phyloP scores from a whole-genome alignment of 768 basidiomycete genomes.

The Tricholoma sp. region DNA sequence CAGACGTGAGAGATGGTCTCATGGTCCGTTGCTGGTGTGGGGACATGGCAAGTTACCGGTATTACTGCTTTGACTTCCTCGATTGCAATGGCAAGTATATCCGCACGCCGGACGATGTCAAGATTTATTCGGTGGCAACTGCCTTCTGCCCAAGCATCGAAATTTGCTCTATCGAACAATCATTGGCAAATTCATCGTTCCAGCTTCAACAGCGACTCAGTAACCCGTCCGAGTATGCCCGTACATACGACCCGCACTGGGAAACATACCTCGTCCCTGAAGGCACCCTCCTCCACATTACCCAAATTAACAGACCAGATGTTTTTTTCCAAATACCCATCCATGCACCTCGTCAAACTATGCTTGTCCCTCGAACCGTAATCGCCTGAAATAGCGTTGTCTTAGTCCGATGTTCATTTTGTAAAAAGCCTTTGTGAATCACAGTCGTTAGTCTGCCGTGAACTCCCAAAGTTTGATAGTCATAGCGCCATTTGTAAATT shows the following conservation, averaged over 20 bases:
- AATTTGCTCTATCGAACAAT: background rate
- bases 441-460: too few species aligned
- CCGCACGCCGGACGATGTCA: background rate
- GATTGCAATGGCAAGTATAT: background rate
- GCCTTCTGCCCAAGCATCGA: background rate
- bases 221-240: background rate
- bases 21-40: background rate
- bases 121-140: background rate
- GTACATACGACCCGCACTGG: background rate
- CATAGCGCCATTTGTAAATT: too few species aligned
- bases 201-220: background rate
- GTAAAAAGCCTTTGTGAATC: too few species aligned
- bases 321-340: background rate
- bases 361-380: background rate
- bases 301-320: background rate
- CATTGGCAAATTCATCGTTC: background rate
- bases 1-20: background rate
- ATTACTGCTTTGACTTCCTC: background rate
- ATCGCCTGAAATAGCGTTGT: background rate
- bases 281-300: background rate
- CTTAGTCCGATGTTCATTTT: background rate
- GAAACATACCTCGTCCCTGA: background rate
- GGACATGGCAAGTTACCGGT: background rate
- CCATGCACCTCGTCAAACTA: background rate
- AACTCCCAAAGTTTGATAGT: too few species aligned